Percentiles rank a stretch among this genome's conserved stretches.
Evolutionary conservation across 352 stramenopile species (phyloP).

Genomic region (Hyaloperonospora brassicae): DNA sequence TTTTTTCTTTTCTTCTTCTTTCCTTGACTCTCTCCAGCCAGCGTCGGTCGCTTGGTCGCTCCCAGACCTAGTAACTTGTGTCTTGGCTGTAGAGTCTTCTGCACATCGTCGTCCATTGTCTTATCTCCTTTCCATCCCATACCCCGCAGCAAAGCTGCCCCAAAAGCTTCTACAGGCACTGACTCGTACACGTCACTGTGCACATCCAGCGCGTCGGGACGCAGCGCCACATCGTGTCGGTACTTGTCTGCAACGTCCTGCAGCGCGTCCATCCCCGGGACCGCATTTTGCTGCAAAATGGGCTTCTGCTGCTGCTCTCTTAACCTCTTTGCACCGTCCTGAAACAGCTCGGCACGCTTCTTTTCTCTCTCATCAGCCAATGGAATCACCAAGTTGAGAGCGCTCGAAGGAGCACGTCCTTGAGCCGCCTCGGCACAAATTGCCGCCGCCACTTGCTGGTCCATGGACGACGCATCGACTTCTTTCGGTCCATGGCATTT

Average conservation of each 20-base stretch:
- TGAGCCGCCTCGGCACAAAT: constrained; percentile 31
- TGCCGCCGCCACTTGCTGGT: constrained; percentile 33
- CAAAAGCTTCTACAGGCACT: constrained; percentile 93
- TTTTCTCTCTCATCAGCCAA: constrained; percentile 14
- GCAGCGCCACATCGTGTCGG: constrained; percentile 67
- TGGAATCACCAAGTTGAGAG: constrained; percentile 46
- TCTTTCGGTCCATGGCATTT: too few relatives aligned
- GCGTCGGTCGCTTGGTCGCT: constrained; percentile 63
- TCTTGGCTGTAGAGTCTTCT: constrained; percentile 53
- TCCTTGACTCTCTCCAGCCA: constrained; percentile 27
- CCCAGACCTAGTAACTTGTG: constrained; percentile 90
- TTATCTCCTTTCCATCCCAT: constrained; percentile 94
- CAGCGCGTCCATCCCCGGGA: constrained; percentile 57
- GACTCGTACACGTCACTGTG: constrained; percentile 77
- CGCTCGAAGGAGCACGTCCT: not conserved
- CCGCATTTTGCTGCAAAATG: constrained; percentile 66
- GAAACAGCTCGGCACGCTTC: constrained; percentile 37
- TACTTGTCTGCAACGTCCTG: constrained; percentile 78
- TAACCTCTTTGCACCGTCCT: constrained; percentile 18
- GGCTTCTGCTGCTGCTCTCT: constrained; percentile 27
- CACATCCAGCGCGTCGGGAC: constrained; percentile 76
- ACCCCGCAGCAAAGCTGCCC: constrained; percentile 90
- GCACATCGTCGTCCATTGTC: constrained; percentile 34
- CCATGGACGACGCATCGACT: constrained; percentile 4
- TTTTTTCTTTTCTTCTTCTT: too few relatives aligned